Conservation (phyloP, 169 alveolate genomes). For the Cryptosporidium andersoni region DNA sequence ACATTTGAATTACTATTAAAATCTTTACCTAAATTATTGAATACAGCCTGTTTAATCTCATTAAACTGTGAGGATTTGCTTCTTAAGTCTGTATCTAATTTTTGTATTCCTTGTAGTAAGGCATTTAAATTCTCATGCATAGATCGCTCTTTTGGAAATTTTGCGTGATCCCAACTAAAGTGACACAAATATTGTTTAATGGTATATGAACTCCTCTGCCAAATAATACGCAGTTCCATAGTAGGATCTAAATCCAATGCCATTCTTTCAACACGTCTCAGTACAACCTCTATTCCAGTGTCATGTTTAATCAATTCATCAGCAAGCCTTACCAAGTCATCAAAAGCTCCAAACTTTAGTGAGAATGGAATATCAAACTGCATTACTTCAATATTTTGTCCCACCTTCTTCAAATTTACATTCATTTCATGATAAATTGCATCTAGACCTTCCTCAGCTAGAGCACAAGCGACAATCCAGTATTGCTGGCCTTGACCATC, state of each 20-base stretch:
- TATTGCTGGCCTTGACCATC: conserved; percentile 53
- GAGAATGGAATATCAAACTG: conserved; percentile 82
- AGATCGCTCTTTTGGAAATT: conserved; percentile 85
- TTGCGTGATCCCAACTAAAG: conserved; percentile 89
- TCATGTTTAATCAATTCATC: conserved; percentile 84
- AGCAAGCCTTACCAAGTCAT: conserved; percentile 80
- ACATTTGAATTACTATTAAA: not conserved
- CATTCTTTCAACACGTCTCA: conserved; percentile 79
- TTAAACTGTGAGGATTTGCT: conserved; percentile 80
- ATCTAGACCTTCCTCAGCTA: conserved; percentile 38
- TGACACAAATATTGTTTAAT: conserved; percentile 80
- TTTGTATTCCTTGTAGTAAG: conserved; percentile 81
- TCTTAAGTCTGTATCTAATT: conserved; percentile 82
- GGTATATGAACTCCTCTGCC: conserved; percentile 81
- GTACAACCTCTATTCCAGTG: conserved; percentile 78
- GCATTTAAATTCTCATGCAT: conserved; percentile 81
- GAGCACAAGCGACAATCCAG: conserved; percentile 69
- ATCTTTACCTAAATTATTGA: conserved; percentile 40
- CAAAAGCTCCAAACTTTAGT: conserved; percentile 83
- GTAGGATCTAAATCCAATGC: conserved; percentile 78
- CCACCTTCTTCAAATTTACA: conserved; percentile 8
- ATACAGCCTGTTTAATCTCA: conserved; percentile 80
- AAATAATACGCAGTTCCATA: conserved; percentile 78
- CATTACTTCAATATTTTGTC: conserved; percentile 70
- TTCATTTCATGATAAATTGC: conserved; percentile 20